These are phyloP conservation scores for Hypoxylon crocopeplum DNA, from an alignment of 495 filamentous ascomycete genomes.

Conservation along the genomic window DNA sequence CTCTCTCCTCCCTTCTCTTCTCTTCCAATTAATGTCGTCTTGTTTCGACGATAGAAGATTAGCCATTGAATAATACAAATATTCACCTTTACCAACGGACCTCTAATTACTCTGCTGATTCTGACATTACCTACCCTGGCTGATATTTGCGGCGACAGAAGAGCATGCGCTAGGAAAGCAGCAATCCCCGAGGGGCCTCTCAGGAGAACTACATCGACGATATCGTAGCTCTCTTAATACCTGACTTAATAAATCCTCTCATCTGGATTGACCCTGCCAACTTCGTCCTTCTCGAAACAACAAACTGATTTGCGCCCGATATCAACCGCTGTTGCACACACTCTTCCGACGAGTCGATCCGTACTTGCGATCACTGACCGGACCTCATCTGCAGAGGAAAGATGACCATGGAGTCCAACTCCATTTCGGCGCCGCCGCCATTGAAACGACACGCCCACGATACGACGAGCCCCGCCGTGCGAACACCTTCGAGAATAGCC, in stretches of 20 bases:
- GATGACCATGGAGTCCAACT: conserved; percentile 50
- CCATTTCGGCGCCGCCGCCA: conserved; percentile 35
- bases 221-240: not conserved
- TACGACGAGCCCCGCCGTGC: conserved; percentile 37
- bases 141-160: not conserved
- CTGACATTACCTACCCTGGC: not conserved
- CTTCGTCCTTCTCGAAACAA: not conserved
- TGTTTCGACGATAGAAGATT: no score
- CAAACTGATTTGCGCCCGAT: no score
- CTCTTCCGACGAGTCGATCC: not conserved
- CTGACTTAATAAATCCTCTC: not conserved
- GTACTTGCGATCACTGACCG: not conserved
- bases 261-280: not conserved
- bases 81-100: no score
- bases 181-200: conserved; percentile 10
- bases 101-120: not conserved
- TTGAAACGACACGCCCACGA: conserved; percentile 49
- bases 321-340: not conserved
- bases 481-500: conserved; percentile 44
- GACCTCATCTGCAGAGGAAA: not conserved
- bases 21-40: no score
- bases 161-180: conserved; percentile 32
- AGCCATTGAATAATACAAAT: no score
- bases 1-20: no score
- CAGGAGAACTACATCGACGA: conserved; percentile 7